Base-by-base conservation (phyloP, 2,329 filamentous ascomycete genomes). In the Zasmidium cellare region DNA sequence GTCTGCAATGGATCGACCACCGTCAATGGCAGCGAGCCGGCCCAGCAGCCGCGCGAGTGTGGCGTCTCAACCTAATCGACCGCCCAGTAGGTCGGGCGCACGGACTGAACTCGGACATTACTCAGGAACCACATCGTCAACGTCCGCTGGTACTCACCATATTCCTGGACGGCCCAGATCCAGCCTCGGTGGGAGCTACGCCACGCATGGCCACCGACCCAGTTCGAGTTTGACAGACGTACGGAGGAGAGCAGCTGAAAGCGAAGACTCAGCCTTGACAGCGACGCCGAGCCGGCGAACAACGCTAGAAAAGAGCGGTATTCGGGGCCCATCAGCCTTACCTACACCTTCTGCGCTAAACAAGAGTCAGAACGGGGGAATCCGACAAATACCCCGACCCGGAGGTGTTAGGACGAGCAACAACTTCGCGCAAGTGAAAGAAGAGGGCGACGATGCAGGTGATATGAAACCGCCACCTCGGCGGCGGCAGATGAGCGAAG, bases 41-140 rank as follows among this genome's bases (percentile, higher is more conserved):
- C 89, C 90, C 16, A 89, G 85, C 76, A 92, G 89, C 68, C 86
- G 89, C 63, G 85, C 88, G 66, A 89, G 87, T 70, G 46, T 62
- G 46, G 51, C 55, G 48, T 57, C 55, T 25, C 41, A 53, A 49
- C 61, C 65, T n/a, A 54, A 60, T 24, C 59, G 64, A 31, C 65
- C 66, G 16, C 58, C 58, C 20, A 69, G 68, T 76, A 77, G 54
- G 76, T 73, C 56, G 76, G 79, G 56, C 76, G 79, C 51, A 77
- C 77, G 60, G 75, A 76, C 22, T 74, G 61, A 65, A 28, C 55
- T 81, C 68, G 72, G 78, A 63, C 74, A 63, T 54, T 67, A 64
- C 55, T 59, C 61, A 31, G 46, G 56, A 52, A 53, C 44, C 22
- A 59, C 53, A 24, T 56, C 61, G 9, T 45, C 54, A 12, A 57